Conservation (phyloP, 2,329 filamentous ascomycete genomes). For the Acarospora socialis region DNA sequence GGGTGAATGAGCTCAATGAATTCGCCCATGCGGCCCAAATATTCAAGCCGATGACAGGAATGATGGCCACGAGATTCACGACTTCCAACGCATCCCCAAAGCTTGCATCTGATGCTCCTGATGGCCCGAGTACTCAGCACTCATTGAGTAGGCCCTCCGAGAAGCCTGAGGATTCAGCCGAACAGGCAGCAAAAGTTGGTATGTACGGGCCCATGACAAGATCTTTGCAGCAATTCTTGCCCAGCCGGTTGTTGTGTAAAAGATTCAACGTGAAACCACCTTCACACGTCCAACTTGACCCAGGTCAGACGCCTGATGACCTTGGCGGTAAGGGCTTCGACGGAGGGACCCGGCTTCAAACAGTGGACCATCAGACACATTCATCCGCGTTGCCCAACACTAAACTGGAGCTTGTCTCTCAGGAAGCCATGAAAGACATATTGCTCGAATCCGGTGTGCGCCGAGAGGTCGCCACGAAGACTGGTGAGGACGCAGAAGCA, state of each 20-base stretch:
- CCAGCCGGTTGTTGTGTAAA: slow-evolving; percentile 79
- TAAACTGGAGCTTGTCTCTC: slow-evolving; percentile 36
- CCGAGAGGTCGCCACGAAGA: slow-evolving; percentile 6
- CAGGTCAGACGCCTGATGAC: slow-evolving; percentile 20
- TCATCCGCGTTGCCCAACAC: slow-evolving; percentile 15
- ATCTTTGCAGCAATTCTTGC: slow-evolving; percentile 56
- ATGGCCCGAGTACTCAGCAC: slow-evolving; percentile 12
- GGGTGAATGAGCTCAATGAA: slow-evolving; percentile 63
- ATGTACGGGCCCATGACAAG: slow-evolving; percentile 91
- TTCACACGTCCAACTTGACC: slow-evolving; percentile 46
- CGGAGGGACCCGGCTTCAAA: slow-evolving; percentile 5
- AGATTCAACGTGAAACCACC: slow-evolving; percentile 79
- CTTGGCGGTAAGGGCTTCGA: slow-evolving; percentile 20
- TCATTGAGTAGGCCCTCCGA: slow-evolving; percentile 35
- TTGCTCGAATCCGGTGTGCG: slow-evolving; percentile 30
- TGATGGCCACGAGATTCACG: slow-evolving; percentile 90
- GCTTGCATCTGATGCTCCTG: slow-evolving; percentile 24
- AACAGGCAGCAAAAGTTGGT: slow-evolving; percentile 72
- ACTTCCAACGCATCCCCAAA: slow-evolving; percentile 37
- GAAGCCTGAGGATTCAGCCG: slow-evolving; percentile 60
- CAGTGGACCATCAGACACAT: slow-evolving; percentile 10
- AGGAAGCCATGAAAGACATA: slow-evolving; percentile 41
- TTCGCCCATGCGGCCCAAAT: slow-evolving; percentile 62
- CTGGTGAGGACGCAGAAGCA: slow-evolving; percentile 12
- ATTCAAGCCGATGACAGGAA: slow-evolving; percentile 80